Conservation (phyloP, 495 filamentous ascomycete genomes). For the Jackrogersella multiformis region DNA sequence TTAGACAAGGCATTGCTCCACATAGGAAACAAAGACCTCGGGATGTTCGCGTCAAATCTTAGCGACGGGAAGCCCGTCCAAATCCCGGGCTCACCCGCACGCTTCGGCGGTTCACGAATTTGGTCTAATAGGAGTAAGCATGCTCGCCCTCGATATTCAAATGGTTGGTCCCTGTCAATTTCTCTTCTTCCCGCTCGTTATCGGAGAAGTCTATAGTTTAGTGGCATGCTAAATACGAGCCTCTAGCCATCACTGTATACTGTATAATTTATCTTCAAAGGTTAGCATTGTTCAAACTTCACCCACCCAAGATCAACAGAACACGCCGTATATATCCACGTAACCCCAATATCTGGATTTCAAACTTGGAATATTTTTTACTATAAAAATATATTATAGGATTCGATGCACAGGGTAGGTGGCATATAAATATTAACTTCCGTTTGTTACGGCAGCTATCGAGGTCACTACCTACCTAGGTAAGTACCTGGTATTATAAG, state of each 20-base stretch:
- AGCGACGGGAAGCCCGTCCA: background rate
- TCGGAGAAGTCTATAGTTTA: background rate
- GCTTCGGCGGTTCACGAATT: slow-evolving; percentile 2
- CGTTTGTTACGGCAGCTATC: slow-evolving; percentile 3
- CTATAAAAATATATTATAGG: too few relatives aligned
- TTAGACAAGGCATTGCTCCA: background rate
- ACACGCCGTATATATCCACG: background rate
- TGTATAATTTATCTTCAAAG: background rate
- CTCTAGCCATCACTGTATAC: background rate
- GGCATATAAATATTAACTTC: background rate
- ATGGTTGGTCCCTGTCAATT: background rate
- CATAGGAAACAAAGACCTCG: too few relatives aligned
- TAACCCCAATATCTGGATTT: background rate
- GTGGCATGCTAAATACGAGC: background rate
- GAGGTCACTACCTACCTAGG: background rate
- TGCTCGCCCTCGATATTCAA: background rate
- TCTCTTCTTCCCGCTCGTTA: background rate
- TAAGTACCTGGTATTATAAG: too few relatives aligned
- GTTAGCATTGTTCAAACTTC: background rate
- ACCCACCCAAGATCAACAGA: background rate
- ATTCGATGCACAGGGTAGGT: too few relatives aligned
- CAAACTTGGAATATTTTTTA: too few relatives aligned
- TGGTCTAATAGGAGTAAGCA: background rate
- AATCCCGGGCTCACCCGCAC: slow-evolving; percentile 1
- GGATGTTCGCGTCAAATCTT: background rate